Conservation (phyloP, 176 grass and related monocot species). For the Phoenix dactylifera region DNA sequence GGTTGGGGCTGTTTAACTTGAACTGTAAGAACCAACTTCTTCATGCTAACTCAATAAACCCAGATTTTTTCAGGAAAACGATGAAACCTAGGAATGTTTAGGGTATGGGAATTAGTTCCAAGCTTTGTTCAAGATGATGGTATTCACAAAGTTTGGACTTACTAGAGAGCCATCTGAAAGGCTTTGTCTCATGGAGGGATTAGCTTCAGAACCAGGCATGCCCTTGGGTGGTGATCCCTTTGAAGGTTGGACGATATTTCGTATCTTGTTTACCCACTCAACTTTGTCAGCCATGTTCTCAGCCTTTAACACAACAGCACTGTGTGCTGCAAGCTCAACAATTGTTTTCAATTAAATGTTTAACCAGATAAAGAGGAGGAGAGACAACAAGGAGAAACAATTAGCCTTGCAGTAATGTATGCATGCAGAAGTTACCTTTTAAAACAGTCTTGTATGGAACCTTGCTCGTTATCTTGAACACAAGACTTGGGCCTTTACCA, state of each 20-base stretch:
- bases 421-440: slow-evolving; percentile 43
- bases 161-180: slow-evolving; percentile 73
- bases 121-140: background rate
- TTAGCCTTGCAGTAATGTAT: background rate
- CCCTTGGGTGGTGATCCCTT: slow-evolving; percentile 18
- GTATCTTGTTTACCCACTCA: slow-evolving; percentile 68
- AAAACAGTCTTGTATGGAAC: slow-evolving; percentile 80
- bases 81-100: background rate
- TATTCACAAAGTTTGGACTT: slow-evolving; percentile 14
- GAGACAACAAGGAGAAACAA: slow-evolving; percentile 1
- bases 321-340: slow-evolving; percentile 38
- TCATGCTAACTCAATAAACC: slow-evolving; percentile 8
- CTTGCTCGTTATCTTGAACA: slow-evolving; percentile 75
- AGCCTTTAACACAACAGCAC: slow-evolving; percentile 60
- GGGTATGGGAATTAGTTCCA: background rate
- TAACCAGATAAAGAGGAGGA: background rate
- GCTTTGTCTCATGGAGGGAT: slow-evolving; percentile 36
- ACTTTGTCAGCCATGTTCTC: slow-evolving; percentile 76
- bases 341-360: no score
- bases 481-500: slow-evolving; percentile 38
- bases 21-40: no score
- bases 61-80: slow-evolving; percentile 1
- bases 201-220: slow-evolving; percentile 18
- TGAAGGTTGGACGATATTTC: slow-evolving; percentile 26
- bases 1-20: no score